phyloP scores from a whole-genome alignment of 2,329 filamentous ascomycete species.

The Colletotrichum orbiculare region DNA sequence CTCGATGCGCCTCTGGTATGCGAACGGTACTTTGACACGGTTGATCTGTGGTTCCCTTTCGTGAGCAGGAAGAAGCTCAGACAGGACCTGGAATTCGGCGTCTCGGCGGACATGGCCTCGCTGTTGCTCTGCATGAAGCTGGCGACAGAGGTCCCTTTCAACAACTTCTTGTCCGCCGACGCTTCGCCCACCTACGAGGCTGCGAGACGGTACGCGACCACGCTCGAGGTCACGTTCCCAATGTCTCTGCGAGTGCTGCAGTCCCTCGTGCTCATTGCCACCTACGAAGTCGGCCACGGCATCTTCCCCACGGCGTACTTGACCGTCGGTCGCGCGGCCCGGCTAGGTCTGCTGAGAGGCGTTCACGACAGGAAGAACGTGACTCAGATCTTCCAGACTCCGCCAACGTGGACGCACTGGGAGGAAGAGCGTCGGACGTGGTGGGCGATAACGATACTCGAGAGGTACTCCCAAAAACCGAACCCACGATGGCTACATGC shows the following conservation, averaged over 20 bases:
- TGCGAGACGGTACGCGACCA: conserved; percentile 34
- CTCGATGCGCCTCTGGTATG: conserved; percentile 23
- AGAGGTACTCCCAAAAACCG: conserved; percentile 38
- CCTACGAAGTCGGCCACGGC: conserved; percentile 49
- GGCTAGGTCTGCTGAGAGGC: conserved; percentile 37
- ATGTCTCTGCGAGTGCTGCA: conserved; percentile 43
- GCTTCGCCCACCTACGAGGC: conserved; percentile 21
- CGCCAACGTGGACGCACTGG: conserved; percentile 43
- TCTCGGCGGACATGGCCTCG: conserved; percentile 32
- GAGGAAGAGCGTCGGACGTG: conserved; percentile 48
- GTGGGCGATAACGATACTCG: conserved; percentile 48
- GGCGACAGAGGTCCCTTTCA: conserved; percentile 23
- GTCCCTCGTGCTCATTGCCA: conserved; percentile 42
- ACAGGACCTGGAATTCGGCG: conserved; percentile 9
- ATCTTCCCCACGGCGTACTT: conserved; percentile 48
- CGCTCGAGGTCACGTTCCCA: conserved; percentile 39
- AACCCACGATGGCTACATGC: background rate
- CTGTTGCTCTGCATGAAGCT: conserved; percentile 43
- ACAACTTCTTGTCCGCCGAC: background rate
- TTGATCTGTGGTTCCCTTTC: conserved; percentile 41
- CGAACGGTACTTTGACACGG: conserved; percentile 38
- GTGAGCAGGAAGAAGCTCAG: conserved; percentile 38
- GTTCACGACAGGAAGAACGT: conserved; percentile 41
- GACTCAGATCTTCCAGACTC: conserved; percentile 42
- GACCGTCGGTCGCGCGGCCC: conserved; percentile 40